Conservation (phyloP, 192 early-diverging fungal genomes). For the Podila clonocystis region DNA sequence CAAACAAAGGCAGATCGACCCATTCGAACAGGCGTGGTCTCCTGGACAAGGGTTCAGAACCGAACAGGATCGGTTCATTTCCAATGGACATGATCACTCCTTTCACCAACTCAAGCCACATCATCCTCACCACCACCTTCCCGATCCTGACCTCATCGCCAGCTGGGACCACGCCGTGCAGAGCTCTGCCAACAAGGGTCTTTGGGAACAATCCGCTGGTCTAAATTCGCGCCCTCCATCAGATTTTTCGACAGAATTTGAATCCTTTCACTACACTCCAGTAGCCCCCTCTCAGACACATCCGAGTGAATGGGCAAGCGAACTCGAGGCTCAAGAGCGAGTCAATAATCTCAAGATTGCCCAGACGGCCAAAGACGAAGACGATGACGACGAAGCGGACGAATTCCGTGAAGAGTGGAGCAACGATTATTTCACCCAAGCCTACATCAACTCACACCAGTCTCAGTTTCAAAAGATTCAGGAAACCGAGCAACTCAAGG, state of each 20-base stretch:
- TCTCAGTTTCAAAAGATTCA: constrained; percentile 36
- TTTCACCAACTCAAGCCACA: neutral
- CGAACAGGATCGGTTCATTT: neutral
- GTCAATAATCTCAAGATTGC: neutral
- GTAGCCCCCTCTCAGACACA: neutral
- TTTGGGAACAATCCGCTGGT: neutral
- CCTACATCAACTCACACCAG: constrained; percentile 42
- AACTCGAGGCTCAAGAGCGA: neutral
- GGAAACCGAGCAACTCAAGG: constrained; percentile 34
- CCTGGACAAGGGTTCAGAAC: constrained; percentile 1
- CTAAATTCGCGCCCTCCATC: neutral
- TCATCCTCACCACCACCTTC: constrained; percentile 10
- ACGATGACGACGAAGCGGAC: constrained; percentile 29
- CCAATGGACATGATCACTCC: neutral
- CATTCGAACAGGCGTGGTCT: constrained; percentile 32
- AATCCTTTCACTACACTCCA: constrained; percentile 10
- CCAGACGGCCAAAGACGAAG: neutral
- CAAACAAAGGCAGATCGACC: neutral
- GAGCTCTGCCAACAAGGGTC: neutral
- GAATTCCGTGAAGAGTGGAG: constrained; percentile 49
- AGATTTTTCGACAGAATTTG: constrained; percentile 25
- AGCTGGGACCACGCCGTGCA: constrained; percentile 31
- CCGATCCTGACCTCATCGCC: constrained; percentile 26
- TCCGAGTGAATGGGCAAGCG: constrained; percentile 20
- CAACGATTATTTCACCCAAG: constrained; percentile 44